phyloP scores from a whole-genome alignment of 1,139 yeast genomes.

The Diutina sp. region DNA sequence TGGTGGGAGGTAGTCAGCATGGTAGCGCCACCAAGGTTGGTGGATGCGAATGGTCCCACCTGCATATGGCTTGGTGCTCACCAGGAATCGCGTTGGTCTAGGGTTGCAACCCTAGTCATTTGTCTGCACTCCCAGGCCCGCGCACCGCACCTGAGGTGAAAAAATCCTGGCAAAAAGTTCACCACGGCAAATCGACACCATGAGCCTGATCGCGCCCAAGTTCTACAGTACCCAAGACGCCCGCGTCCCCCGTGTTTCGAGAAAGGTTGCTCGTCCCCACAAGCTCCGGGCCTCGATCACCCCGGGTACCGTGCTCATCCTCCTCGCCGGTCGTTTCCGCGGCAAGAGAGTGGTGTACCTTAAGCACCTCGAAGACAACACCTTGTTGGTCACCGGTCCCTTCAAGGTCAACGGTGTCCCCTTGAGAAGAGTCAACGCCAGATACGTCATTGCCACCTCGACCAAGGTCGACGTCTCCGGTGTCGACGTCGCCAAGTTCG shows the following conservation, averaged over 20 bases:
- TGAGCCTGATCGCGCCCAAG: constrained; percentile 50
- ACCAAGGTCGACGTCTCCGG: constrained; percentile 73
- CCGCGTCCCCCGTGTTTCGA: constrained; percentile 73
- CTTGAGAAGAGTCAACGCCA: constrained; percentile 97
- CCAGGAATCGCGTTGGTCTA: neutral
- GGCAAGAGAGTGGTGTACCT: constrained; percentile 99
- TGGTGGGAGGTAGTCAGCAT: neutral
- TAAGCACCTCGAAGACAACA: constrained; percentile 97
- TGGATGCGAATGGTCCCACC: neutral
- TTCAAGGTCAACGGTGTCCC: constrained; percentile 99
- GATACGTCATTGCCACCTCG: constrained; percentile 98
- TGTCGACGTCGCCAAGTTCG: constrained; percentile 85
- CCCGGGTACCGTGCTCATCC: constrained; percentile 97
- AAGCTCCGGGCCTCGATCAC: constrained; percentile 93
- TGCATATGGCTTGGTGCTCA: neutral
- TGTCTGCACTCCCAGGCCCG: neutral
- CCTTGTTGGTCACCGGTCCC: constrained; percentile 96
- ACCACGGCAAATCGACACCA: constrained; percentile 2
- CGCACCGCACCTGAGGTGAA: neutral
- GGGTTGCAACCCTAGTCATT: neutral
- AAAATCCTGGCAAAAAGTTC: neutral
- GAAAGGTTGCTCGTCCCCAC: constrained; percentile 78
- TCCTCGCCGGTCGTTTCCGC: constrained; percentile 99
- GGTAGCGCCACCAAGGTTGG: neutral
- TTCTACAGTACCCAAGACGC: constrained; percentile 95